Conservation (phyloP, 305 asterid genomes). For the Solanum aculeatissimum region DNA sequence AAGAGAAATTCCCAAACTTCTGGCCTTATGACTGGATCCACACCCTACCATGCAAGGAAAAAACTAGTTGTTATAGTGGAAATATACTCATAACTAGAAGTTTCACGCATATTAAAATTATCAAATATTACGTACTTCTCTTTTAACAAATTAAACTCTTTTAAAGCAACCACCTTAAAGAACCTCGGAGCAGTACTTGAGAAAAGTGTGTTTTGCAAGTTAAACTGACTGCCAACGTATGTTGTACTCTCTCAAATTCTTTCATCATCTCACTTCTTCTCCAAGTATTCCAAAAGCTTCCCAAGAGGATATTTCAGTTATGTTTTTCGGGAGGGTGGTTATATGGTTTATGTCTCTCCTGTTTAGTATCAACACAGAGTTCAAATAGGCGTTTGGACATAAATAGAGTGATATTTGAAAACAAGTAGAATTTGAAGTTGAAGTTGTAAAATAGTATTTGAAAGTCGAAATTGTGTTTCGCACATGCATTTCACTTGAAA, state of each 20-base stretch:
- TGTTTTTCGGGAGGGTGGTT: background rate
- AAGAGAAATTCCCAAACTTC: conserved; percentile 99
- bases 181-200: background rate
- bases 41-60: conserved; percentile 52
- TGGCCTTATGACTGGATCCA: conserved; percentile 91
- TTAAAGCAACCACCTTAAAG: background rate
- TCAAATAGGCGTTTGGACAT: background rate
- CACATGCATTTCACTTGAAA: background rate
- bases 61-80: background rate
- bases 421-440: background rate
- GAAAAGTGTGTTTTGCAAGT: background rate
- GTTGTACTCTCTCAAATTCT: background rate
- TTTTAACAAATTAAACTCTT: background rate
- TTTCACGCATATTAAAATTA: background rate
- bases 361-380: background rate
- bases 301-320: background rate
- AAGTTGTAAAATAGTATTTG: background rate
- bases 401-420: background rate
- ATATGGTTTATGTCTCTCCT: background rate
- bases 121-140: background rate
- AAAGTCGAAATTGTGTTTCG: background rate
- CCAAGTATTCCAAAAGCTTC: background rate
- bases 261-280: background rate
- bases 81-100: background rate
- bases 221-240: background rate